These are phyloP conservation scores for Rhizopogon rudus DNA, from an alignment of 768 basidiomycete genomes.

Conservation along the genomic window DNA sequence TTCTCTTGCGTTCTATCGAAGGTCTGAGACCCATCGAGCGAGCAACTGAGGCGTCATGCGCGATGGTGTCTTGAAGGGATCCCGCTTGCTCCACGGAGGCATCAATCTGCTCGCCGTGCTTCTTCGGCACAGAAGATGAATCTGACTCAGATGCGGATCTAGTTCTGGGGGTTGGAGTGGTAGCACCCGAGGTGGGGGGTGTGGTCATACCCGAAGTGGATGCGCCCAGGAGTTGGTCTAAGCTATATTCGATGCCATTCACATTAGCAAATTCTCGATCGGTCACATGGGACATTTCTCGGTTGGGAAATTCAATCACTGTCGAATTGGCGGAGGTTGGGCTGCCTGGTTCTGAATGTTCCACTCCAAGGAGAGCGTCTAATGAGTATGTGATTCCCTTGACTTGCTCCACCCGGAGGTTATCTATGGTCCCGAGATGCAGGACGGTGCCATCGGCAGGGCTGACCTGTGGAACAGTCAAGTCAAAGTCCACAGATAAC, in stretches of 20 bases:
- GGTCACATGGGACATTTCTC: conserved; percentile 61
- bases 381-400: conserved; percentile 98
- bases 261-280: conserved; percentile 93
- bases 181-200: conserved; percentile 36
- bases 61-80: conserved; percentile 49
- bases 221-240: conserved; percentile 82
- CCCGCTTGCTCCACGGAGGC: conserved; percentile 65
- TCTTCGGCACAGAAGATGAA: conserved; percentile 34
- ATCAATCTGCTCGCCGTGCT: conserved; percentile 67
- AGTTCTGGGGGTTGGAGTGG: conserved; percentile 17
- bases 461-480: conserved; percentile 53
- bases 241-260: conserved; percentile 93
- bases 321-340: conserved; percentile 37
- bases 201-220: conserved; percentile 7
- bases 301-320: conserved; percentile 37
- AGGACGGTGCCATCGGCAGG: conserved; percentile 93
- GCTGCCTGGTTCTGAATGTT: conserved; percentile 38
- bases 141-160: conserved; percentile 16
- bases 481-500: neutral
- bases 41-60: conserved; percentile 69
- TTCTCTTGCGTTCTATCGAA: conserved; percentile 25
- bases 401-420: conserved; percentile 86
- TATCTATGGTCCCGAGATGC: conserved; percentile 84
- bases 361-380: conserved; percentile 84
- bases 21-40: conserved; percentile 60